Evolutionary conservation across 805 yeast genomes (phyloP), one percentile per base, ranked within the genome.

Genomic region (Danielia reshetovae): DNA sequence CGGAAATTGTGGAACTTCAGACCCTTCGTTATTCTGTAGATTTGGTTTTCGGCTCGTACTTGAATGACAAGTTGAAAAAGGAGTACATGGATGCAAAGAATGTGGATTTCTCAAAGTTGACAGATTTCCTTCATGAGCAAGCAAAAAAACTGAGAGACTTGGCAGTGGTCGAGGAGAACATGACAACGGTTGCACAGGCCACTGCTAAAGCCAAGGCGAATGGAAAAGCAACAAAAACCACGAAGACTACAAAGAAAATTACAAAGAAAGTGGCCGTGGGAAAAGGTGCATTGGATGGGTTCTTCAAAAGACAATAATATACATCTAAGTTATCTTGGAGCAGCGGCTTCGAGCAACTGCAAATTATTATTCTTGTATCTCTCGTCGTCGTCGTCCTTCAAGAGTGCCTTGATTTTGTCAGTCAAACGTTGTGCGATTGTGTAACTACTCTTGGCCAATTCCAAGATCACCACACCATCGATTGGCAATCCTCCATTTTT

Each of bases 401-500:
- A 54, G 10, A 72, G 64, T 4, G 54, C 45, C 32, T 77, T 70
- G 29, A 90, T 84, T 51, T 74, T 65, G 21, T 77, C 77, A 0
- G 96, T 85, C 39, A 85, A 52, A 17, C 55, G 51, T 36, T 76
- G 79, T 7, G 86, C 93, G 21, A 80, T 70, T 3, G 57, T 54
- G 49, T 74, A 77, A 2, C 96, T 93, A 37, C 71, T 65, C 38
- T 74, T 74, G 21, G 84, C 73, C 54, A 93, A 81, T 17, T 79
- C 77, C 68, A 86, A 65, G 32, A 90, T 61, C 17, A 73, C 64
- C 24, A 72, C 52, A 0, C 93, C 86, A 50, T 85, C 89, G 45
- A 90, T 76, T 5, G 89, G 85, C 29, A 85, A 64, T 0, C 96
- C 97, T 32, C 97, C 98, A 21, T 88, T 85, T 53, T 90, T 93